Conservation (phyloP, 2,329 filamentous ascomycete species). For the Microdochium paspali region DNA sequence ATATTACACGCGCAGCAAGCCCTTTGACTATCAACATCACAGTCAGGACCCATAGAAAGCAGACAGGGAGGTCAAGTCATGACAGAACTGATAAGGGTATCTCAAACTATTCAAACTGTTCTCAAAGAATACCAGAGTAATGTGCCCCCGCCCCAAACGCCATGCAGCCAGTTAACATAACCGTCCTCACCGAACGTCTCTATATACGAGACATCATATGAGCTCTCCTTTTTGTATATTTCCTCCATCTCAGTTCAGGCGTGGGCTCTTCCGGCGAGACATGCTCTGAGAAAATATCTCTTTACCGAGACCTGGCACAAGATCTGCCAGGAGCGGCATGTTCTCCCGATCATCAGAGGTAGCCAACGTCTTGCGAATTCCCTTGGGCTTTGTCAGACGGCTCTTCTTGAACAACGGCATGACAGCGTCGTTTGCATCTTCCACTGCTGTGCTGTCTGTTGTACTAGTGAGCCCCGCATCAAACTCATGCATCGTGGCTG, state of each 20-base stretch:
- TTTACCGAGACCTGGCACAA: constrained; percentile 16
- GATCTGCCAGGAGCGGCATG: constrained; percentile 23
- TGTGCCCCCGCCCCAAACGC: too few species aligned
- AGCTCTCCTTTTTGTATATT: too few species aligned
- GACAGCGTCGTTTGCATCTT: constrained; percentile 24
- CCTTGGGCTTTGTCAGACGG: constrained; percentile 21
- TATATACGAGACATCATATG: too few species aligned
- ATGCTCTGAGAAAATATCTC: constrained; percentile 34
- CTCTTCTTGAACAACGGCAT: constrained; percentile 39
- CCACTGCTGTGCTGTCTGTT: constrained; percentile 4
- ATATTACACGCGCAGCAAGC: too few species aligned
- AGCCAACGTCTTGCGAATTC: constrained; percentile 1
- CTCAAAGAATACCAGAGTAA: too few species aligned
- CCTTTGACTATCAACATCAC: too few species aligned
- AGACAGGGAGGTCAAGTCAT: too few species aligned
- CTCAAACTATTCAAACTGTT: too few species aligned
- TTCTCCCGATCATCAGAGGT: constrained; percentile 33
- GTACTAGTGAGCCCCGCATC: constrained; percentile 8
- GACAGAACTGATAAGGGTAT: too few species aligned
- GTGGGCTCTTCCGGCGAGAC: constrained; percentile 44
- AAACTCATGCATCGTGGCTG: constrained; percentile 25
- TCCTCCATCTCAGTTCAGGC: constrained; percentile 24
- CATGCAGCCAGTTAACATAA: too few species aligned
- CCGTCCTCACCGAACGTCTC: too few species aligned
- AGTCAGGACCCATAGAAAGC: too few species aligned